Evolutionary conservation across 2,329 filamentous ascomycete species (phyloP).

Genomic region (Scedosporium aurantiacum): DNA sequence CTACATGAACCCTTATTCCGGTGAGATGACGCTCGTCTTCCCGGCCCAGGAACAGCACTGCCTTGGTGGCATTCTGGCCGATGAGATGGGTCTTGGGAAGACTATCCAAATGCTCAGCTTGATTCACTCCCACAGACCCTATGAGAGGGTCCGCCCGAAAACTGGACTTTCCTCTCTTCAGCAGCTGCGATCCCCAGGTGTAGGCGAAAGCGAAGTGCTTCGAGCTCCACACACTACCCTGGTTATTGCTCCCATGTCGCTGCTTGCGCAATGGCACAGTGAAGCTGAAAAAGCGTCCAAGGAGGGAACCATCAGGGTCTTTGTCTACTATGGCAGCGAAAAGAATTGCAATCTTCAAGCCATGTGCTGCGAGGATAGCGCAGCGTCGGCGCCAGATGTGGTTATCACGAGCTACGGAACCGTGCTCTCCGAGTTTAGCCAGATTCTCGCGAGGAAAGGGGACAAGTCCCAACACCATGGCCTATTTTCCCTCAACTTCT

Average conservation of each 20-base stretch:
- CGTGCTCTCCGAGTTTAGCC: slow-evolving; percentile 71
- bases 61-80: slow-evolving; percentile 81
- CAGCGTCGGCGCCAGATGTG: slow-evolving; percentile 67
- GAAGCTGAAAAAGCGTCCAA: slow-evolving; percentile 87
- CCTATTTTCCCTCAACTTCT: slow-evolving; percentile 87
- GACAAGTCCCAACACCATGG: slow-evolving; percentile 56
- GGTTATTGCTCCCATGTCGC: slow-evolving; percentile 92
- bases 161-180: slow-evolving; percentile 35
- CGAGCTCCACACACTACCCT: slow-evolving; percentile 79
- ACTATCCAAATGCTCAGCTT: slow-evolving; percentile 97
- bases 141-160: not conserved
- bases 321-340: slow-evolving; percentile 87
- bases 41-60: slow-evolving; percentile 92
- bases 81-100: slow-evolving; percentile 97
- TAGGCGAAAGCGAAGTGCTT: slow-evolving; percentile 29
- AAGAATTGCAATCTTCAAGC: slow-evolving; percentile 69
- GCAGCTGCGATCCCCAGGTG: slow-evolving; percentile 48
- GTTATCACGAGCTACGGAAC: slow-evolving; percentile 93
- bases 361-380: slow-evolving; percentile 66
- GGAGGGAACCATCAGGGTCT: slow-evolving; percentile 66
- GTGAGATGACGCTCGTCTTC: slow-evolving; percentile 83
- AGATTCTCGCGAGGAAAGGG: slow-evolving; percentile 52
- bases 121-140: slow-evolving; percentile 63
- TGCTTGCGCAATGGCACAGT: slow-evolving; percentile 94
- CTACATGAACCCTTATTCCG: slow-evolving; percentile 95